These are phyloP conservation scores for Melanomma pulvis-pyrius DNA, from an alignment of 495 filamentous ascomycete species.

Conservation along the genomic window DNA sequence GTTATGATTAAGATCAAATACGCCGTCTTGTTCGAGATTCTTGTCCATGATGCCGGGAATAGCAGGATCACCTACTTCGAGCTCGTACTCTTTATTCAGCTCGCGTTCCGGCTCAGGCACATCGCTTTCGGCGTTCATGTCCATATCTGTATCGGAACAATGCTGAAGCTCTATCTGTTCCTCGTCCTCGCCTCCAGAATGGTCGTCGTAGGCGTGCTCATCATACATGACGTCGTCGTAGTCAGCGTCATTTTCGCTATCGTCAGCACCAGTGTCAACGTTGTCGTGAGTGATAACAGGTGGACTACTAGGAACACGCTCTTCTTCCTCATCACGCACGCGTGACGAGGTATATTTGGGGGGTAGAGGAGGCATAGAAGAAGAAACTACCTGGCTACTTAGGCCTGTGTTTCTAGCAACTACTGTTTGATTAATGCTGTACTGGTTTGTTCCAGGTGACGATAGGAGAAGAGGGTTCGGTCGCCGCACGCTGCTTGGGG, in stretches of 20 bases:
- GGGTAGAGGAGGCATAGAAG: conserved; percentile 29
- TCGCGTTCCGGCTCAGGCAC: not conserved
- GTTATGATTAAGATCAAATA: not conserved
- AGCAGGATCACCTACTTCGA: not conserved
- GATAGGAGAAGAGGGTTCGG: conserved; percentile 26
- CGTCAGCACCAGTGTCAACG: conserved; percentile 17
- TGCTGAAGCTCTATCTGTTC: not conserved
- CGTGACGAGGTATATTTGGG: conserved; percentile 7
- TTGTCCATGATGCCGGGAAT: not conserved
- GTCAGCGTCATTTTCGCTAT: conserved; percentile 20
- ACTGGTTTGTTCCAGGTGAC: conserved; percentile 31
- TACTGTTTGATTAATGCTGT: conserved; percentile 34
- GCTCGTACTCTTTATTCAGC: not conserved
- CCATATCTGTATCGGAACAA: not conserved
- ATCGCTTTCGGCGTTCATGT: conserved; percentile 13
- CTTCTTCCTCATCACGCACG: not conserved
- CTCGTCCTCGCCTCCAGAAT: conserved; percentile 14
- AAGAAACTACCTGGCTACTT: conserved; percentile 26
- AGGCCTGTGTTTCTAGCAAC: conserved; percentile 19
- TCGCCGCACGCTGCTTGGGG: not conserved
- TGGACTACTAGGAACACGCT: conserved; percentile 37
- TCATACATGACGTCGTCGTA: conserved; percentile 23
- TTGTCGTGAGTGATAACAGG: conserved; percentile 17
- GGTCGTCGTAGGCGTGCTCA: conserved; percentile 30
- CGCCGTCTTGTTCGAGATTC: not conserved